Base-by-base conservation (phyloP, 2,329 filamentous ascomycete genomes). In the Penicillium sp. region DNA sequence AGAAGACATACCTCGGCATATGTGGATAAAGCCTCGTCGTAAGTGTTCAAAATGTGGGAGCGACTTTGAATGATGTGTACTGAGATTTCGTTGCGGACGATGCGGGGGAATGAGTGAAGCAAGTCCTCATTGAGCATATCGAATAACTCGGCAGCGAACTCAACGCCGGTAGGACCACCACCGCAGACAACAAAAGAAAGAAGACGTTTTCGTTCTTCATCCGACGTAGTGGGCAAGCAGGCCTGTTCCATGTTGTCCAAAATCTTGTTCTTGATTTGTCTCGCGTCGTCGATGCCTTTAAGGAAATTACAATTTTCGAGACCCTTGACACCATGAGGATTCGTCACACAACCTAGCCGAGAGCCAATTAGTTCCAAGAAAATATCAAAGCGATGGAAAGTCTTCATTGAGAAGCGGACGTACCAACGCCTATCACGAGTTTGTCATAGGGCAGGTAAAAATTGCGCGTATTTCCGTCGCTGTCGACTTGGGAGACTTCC, bases 381-480 rank as follows among this genome's bases (percentile, higher is more conserved):
- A 25, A 7, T 32, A 32, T 32, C 11, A 5, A 32, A 32, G 29
- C 29, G 29, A 32, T 11, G 7, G 29, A 24, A 25, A 27, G 5
- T 25, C 7, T 25, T 8, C 4, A 7, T 9, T 5, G 4, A 26
- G 32, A 5, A 43, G 13, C 12, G 50, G 41, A 65, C 74, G 48
- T 68, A 77, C 76, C 91, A 49, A 97, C 90, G 26, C 85, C 90
- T 60, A 98, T 78, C 27, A 98, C 86, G 40, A 98, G 78, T 73
- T 98, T 98, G 67, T 98, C 94, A 66, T 98, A 98, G 0, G 93
- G 93, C 1, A 98, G 79, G 66, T 98, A 98, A 72, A 97, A 98
- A 36, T 82, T 77, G 47, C 82, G 76, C 60, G 86, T 82, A n/a
- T 87, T 75, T 4, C 93, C 93, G 50, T 76, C 70, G 3, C 80